A percentile compares a stretch with the other conserved stretches of the same genome.
Evolutionary conservation across 2,329 filamentous ascomycete genomes (phyloP).

Genomic region (Ophiostoma sp.): DNA sequence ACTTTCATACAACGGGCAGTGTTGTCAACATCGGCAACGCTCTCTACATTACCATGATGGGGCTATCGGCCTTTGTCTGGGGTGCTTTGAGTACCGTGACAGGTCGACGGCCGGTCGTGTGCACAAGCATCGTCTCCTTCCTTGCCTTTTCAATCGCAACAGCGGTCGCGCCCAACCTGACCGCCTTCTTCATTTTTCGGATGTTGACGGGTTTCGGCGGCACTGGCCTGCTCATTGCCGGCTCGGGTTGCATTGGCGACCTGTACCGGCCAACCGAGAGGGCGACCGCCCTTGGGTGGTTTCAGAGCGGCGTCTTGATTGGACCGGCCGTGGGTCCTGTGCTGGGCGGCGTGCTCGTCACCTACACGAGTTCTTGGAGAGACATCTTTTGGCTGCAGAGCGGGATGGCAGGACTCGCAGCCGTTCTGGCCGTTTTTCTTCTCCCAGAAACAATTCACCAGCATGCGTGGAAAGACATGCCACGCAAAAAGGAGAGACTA

Average conservation of each 20-base stretch:
- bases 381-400: conserved; percentile 70
- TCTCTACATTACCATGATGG: conserved; percentile 21
- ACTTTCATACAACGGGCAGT: conserved; percentile 13
- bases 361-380: conserved; percentile 48
- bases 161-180: conserved; percentile 64
- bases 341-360: conserved; percentile 53
- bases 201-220: conserved; percentile 69
- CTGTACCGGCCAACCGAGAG: conserved; percentile 49
- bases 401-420: conserved; percentile 57
- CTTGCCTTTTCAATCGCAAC: conserved; percentile 67
- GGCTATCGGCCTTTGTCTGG: conserved; percentile 22
- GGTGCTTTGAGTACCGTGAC: conserved; percentile 9
- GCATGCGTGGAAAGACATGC: conserved; percentile 1
- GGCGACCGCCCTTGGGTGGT: conserved; percentile 66
- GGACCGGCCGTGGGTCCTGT: conserved; percentile 62
- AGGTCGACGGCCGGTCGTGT: conserved; percentile 21
- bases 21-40: conserved; percentile 18
- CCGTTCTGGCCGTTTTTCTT: conserved; percentile 57
- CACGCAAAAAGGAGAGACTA: conserved; percentile 38
- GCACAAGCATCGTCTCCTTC: conserved; percentile 41
- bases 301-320: conserved; percentile 63
- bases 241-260: conserved; percentile 60
- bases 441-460: conserved; percentile 66
- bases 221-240: conserved; percentile 66
- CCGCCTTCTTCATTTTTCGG: conserved; percentile 66